Evolutionary conservation across 2,329 filamentous ascomycete genomes (phyloP), one percentile per base, ranked within the genome.

Genomic region (Colletotrichum phormii): DNA sequence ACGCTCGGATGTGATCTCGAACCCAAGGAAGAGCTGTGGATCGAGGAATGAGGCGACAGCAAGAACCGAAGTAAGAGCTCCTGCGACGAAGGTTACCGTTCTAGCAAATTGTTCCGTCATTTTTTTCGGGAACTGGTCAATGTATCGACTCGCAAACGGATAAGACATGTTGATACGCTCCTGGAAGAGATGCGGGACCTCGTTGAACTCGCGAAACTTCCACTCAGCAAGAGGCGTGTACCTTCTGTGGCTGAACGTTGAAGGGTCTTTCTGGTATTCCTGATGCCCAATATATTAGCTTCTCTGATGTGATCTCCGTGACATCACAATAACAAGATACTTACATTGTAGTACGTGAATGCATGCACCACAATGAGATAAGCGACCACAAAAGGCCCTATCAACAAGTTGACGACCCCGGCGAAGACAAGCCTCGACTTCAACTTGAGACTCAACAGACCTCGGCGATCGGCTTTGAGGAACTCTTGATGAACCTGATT

Each of bases 141-240:
- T 89, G 78, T 99, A 99, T 60, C 95, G 91, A 42, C 93, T 95
- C 2, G 97, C 96, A 80, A 95, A 98, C 0, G 96, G 95, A 79
- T 97, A 95, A 0, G 97, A 98, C 93, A 98, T 97, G 75, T 97
- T 95, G 54, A 96, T 87, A 24, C 97, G 91, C 75, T 96, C 94
- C 73, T 95, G 90, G 78, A 98, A 99, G 2, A 98, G 88, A 81
- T 99, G 97, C 69, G 93, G 93, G 1, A 99, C 88, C 81, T 99
- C 97, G 78, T 99, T 99, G 87, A 98, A 99, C 81, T 98, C 96
- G 60, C 97, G 92, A 75, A 99, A 98, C 78, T 98, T 98, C 97
- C 97, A 99, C 80, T 98, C 94, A 0, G 97, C 97, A 63, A 98
- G 89, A 1, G 95, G 94, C 0, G 96, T 98, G 80, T 98, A 99